phyloP scores from a whole-genome alignment of 1,139 yeast species.

The Zygoascus meyerae region DNA sequence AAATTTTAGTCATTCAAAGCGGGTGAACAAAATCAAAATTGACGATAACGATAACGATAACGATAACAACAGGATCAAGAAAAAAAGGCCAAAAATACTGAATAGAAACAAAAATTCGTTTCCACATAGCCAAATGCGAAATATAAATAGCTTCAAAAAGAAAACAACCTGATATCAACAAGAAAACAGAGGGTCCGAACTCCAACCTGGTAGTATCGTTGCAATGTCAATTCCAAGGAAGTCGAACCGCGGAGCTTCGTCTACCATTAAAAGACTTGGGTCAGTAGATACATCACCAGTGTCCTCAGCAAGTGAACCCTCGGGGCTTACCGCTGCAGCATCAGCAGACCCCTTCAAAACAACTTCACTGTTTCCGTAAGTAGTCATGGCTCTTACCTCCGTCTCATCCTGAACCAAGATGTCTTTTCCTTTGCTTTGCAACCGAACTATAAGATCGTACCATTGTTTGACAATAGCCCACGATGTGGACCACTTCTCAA shows the following conservation, averaged over 20 bases:
- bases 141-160: no score
- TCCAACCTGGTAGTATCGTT: constrained; percentile 1
- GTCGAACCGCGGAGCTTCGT: neutral
- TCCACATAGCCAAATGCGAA: no score
- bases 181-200: no score
- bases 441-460: neutral
- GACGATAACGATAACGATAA: no score
- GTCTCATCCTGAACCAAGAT: neutral
- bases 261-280: neutral
- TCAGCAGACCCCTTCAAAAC: neutral
- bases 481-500: neutral
- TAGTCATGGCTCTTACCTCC: neutral
- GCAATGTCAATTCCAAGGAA: constrained; percentile 1
- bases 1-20: no score
- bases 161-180: no score
- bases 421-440: neutral
- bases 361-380: constrained; percentile 4
- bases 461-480: constrained; percentile 2
- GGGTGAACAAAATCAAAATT: no score
- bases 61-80: no score
- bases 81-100: no score
- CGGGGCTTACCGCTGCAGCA: no score
- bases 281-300: constrained; percentile 1
- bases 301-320: no score
- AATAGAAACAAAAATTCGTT: no score